Evolutionary conservation across 352 stramenopile genomes (phyloP), one percentile per base, ranked within the genome.

Genomic region (Elongisporangium anandrum): DNA sequence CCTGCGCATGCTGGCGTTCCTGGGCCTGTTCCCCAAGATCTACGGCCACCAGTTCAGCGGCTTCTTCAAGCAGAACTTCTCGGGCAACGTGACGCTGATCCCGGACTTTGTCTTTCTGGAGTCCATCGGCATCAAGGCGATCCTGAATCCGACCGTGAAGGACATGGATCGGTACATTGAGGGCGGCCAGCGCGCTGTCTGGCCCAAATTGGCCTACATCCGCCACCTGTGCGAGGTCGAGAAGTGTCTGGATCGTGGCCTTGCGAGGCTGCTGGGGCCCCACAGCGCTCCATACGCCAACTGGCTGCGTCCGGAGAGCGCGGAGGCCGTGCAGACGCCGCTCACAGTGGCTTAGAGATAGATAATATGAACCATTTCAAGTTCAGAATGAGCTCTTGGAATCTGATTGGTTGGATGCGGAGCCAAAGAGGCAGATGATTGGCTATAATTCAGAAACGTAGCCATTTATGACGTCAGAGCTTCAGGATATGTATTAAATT

Each of bases 11-110:
- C 72, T 91, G n/a, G 76, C 79, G 6, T 85, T 93, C 56, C 64
- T 97, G 4, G 91, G 93, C 0, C 65, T 98, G n/a, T 96, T 93
- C 53, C 76, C 87, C 2, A 84, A 80, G 62, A 86, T 88, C 54
- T 87, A 90, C 57, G 79, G 75, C 4, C 90, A 98, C 68, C 77
- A 87, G 54, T 83, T 83, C 60, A 87, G 75, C 54, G 82, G 68
- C 50, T 88, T 75, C 54, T 76, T 97, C 73, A 86, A 90, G 51
- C 92, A 98, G 76, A 97, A 98, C 63, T 99, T 99, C 69, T 95
- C 97, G 52, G 97, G 95, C 22, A 97, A 98, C 71, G 89, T 99
- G 52, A 99, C 96, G 17, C 77, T 99, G 54, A 95, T 97, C 75
- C 77, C 87, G 8, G 85, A 90, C 39, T 92, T 98, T 58, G 72